Conservation (phyloP, 1,284 basidiomycete species). For the Sutorius eximius region DNA sequence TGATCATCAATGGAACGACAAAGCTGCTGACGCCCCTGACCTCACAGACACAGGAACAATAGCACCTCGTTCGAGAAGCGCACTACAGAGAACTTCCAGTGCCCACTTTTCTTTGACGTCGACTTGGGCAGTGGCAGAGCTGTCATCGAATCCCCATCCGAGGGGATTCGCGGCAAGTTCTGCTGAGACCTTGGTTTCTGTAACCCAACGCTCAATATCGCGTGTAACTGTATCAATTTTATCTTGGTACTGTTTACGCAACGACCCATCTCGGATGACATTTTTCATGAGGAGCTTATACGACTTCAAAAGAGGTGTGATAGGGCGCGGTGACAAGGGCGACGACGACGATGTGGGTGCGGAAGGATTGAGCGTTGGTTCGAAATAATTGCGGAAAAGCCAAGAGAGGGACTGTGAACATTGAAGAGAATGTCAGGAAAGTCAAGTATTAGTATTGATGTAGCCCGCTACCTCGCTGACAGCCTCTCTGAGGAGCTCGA, state of each 20-base stretch:
- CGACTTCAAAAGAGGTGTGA: conserved; percentile 59
- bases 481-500: conserved; percentile 78
- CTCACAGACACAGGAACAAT: conserved; percentile 80
- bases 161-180: conserved; percentile 47
- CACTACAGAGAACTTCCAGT: conserved; percentile 66
- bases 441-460: not conserved
- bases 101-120: conserved; percentile 61
- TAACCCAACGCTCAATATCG: conserved; percentile 71
- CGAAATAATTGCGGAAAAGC: conserved; percentile 80
- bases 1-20: conserved; percentile 12
- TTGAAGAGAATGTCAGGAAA: conserved; percentile 12
- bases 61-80: conserved; percentile 58
- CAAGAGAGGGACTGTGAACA: conserved; percentile 65
- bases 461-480: conserved; percentile 57
- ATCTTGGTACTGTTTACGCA: conserved; percentile 50
- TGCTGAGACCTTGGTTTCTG: conserved; percentile 64
- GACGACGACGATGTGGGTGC: conserved; percentile 32
- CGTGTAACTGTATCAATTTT: conserved; percentile 51
- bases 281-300: conserved; percentile 71
- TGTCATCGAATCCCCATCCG: conserved; percentile 44
- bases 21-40: conserved; percentile 42
- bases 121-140: conserved; percentile 35
- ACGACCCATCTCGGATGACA: conserved; percentile 58
- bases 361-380: conserved; percentile 68
- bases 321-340: conserved; percentile 46